A percentile compares a stretch with the other conserved stretches of the same genome.
Evolutionary conservation across 2,329 filamentous ascomycete genomes (phyloP).

Genomic region (Epichloe sp.): DNA sequence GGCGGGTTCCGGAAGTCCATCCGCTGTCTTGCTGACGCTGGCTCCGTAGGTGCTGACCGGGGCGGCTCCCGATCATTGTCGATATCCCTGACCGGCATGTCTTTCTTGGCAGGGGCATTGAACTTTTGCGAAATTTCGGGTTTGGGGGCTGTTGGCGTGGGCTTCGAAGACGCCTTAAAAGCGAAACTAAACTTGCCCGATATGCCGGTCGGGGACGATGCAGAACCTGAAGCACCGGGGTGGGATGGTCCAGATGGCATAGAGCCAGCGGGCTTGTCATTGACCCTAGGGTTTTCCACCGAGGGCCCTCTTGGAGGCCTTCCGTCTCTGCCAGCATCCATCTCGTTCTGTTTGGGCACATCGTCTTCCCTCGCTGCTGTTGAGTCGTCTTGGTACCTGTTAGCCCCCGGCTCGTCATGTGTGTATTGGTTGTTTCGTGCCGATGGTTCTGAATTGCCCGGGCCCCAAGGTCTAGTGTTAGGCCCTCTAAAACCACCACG

Average conservation of each 20-base stretch:
- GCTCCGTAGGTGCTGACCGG: constrained; percentile 38
- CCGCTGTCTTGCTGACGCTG: constrained; percentile 33
- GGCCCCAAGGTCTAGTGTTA: constrained; percentile 63
- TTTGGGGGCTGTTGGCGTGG: constrained; percentile 42
- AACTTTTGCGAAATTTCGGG: constrained; percentile 55
- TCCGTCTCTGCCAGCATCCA: not conserved
- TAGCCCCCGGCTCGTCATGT: constrained; percentile 8
- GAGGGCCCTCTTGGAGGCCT: not conserved
- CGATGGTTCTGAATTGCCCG: constrained; percentile 17
- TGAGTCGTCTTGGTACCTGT: constrained; percentile 9
- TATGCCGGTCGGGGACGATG: constrained; percentile 29
- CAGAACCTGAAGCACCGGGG: constrained; percentile 27
- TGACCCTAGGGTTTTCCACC: not conserved
- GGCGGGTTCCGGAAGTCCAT: constrained; percentile 19
- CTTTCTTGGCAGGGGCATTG: constrained; percentile 44
- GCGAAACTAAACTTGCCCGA: constrained; percentile 81
- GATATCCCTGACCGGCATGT: constrained; percentile 11
- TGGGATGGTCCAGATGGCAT: not conserved
- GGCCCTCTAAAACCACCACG: constrained; percentile 42
- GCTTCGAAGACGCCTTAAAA: constrained; percentile 63
- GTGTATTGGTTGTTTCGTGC: constrained; percentile 8
- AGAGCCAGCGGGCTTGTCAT: constrained; percentile 4
- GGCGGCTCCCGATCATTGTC: constrained; percentile 33
- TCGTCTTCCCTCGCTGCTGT: not conserved
- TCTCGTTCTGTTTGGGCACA: not conserved